Evolutionary conservation across 208 protist genomes (phyloP).

Genomic region (Wallacemonas sp.): DNA sequence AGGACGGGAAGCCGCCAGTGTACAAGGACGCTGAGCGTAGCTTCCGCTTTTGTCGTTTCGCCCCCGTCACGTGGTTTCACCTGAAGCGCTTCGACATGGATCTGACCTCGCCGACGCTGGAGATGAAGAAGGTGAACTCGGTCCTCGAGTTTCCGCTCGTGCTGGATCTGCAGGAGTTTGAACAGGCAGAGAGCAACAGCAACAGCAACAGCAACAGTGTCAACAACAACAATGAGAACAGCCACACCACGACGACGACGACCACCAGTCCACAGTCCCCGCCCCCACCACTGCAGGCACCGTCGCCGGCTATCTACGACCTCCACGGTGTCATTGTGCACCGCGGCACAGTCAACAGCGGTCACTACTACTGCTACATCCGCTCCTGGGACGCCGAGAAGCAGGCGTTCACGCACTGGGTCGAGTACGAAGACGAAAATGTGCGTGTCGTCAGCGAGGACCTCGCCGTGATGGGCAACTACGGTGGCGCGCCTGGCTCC

Average conservation of each 20-base stretch:
- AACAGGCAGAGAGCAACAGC: conserved; percentile 34
- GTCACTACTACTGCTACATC: conserved; percentile 93
- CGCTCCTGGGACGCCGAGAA: conserved; percentile 62
- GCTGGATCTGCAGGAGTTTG: conserved; percentile 60
- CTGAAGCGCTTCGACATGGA: conserved; percentile 93
- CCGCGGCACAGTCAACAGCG: conserved; percentile 81
- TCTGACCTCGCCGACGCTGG: conserved; percentile 68
- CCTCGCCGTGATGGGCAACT: conserved; percentile 71
- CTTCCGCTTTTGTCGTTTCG: conserved; percentile 78
- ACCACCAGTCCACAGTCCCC: conserved; percentile 20
- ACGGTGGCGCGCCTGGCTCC: conserved; percentile 33
- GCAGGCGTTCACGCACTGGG: conserved; percentile 65
- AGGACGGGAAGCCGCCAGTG: conserved; percentile 59
- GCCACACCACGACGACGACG: neutral
- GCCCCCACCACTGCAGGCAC: conserved; percentile 25
- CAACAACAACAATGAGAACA: too few relatives aligned
- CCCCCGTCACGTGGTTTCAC: conserved; percentile 88
- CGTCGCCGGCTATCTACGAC: conserved; percentile 83
- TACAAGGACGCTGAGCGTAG: conserved; percentile 90
- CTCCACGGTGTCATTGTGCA: conserved; percentile 89
- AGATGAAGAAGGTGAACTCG: conserved; percentile 85
- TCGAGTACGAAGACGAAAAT: conserved; percentile 87
- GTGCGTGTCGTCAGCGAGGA: conserved; percentile 61
- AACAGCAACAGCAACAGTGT: too few relatives aligned
- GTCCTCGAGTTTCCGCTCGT: conserved; percentile 77